Evolutionary conservation across 2,329 filamentous ascomycete genomes (phyloP).

Genomic region (Sarocladium kiliense): DNA sequence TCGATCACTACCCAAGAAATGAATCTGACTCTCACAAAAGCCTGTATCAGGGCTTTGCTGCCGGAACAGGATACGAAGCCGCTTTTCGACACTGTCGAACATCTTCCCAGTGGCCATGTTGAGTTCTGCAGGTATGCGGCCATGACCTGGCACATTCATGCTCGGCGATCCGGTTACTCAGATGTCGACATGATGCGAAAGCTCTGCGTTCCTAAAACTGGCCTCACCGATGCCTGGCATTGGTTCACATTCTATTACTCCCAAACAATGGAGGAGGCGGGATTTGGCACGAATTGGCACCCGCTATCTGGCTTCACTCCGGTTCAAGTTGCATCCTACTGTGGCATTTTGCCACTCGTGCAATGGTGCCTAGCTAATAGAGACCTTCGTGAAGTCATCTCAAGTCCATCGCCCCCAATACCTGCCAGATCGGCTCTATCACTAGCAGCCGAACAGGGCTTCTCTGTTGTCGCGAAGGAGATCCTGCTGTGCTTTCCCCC

Average conservation of each 20-base stretch:
- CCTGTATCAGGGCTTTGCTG: neutral
- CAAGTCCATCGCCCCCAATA: too few relatives aligned
- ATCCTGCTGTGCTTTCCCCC: neutral
- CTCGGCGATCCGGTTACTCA: too few relatives aligned
- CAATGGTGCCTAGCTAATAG: neutral
- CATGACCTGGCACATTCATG: too few relatives aligned
- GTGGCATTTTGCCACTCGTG: neutral
- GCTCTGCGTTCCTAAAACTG: too few relatives aligned
- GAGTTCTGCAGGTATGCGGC: too few relatives aligned
- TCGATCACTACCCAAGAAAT: neutral
- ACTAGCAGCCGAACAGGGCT: neutral
- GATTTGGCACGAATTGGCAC: neutral
- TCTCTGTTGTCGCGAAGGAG: neutral
- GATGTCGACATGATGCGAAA: too few relatives aligned
- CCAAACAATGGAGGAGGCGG: neutral
- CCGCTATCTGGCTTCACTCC: neutral
- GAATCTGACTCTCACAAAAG: neutral
- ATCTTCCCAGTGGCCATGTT: neutral
- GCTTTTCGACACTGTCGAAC: neutral
- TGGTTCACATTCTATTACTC: neutral
- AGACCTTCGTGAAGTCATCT: neutral
- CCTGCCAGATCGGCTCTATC: neutral
- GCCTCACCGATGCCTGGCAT: too few relatives aligned
- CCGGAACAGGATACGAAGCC: neutral
- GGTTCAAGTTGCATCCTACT: neutral